Conservation (phyloP, 257 asterid genomes). For the Buddleja alternifolia region DNA sequence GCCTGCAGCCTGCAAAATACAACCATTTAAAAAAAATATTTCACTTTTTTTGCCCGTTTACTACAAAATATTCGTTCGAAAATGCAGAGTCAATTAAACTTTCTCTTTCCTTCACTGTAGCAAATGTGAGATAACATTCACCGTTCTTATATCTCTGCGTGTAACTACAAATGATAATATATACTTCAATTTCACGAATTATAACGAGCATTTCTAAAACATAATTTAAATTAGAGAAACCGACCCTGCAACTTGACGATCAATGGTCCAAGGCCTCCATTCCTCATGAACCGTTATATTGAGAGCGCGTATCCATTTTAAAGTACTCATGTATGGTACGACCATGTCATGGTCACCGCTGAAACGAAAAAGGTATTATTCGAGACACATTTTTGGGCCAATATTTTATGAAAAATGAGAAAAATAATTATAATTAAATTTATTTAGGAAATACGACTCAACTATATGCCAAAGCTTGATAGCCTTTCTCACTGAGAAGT, state of each 20-base stretch:
- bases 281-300: conserved; percentile 37
- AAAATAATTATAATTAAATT: too few relatives aligned
- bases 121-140: conserved; percentile 37
- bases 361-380: background rate
- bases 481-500: conserved; percentile 38
- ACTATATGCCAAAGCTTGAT: conserved; percentile 56
- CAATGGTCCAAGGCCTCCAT: conserved; percentile 54
- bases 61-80: background rate
- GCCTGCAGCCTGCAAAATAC: conserved; percentile 39
- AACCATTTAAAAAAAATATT: background rate
- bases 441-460: background rate
- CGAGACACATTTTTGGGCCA: background rate
- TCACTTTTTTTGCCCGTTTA: background rate
- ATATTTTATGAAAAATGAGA: background rate
- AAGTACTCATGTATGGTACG: conserved; percentile 42
- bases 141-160: conserved; percentile 33
- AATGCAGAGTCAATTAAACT: background rate
- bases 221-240: background rate
- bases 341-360: conserved; percentile 59
- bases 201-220: background rate
- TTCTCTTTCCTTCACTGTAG: conserved; percentile 49
- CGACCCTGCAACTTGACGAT: conserved; percentile 57
- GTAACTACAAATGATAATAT: conserved; percentile 31
- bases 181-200: too few relatives aligned
- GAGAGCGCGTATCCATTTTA: conserved; percentile 43